These are phyloP conservation scores for Auricularia cornea DNA, from an alignment of 768 basidiomycete genomes.

Conservation along the genomic window DNA sequence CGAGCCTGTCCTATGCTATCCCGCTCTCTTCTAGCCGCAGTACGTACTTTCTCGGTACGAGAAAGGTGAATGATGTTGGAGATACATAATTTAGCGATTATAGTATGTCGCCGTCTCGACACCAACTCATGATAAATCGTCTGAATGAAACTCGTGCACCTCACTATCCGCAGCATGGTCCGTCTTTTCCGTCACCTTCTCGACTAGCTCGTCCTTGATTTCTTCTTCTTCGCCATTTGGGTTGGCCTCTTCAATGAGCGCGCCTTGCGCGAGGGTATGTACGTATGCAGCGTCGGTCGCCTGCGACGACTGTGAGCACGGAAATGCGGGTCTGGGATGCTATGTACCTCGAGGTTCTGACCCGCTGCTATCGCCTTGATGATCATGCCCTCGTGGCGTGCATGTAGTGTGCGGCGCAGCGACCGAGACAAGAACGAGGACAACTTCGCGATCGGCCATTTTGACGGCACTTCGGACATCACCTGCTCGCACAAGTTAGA, in stretches of 20 bases:
- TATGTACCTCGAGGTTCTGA: constrained; percentile 63
- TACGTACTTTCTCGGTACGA: no score
- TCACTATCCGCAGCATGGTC: background rate
- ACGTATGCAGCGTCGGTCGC: constrained; percentile 53
- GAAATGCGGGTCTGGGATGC: background rate
- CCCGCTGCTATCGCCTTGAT: constrained; percentile 70
- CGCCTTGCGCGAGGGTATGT: constrained; percentile 53
- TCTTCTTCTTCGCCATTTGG: constrained; percentile 30
- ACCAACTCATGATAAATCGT: background rate
- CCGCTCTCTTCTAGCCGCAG: no score
- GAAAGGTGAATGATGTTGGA: no score
- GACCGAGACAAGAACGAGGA: constrained; percentile 75
- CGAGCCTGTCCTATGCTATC: no score
- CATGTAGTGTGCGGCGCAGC: constrained; percentile 66
- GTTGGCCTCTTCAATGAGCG: constrained; percentile 54
- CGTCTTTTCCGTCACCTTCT: background rate
- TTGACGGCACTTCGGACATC: constrained; percentile 55
- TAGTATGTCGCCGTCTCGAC: no score
- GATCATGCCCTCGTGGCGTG: constrained; percentile 60
- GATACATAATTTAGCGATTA: background rate
- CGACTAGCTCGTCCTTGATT: background rate
- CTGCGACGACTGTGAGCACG: constrained; percentile 25
- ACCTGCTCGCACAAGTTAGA: constrained; percentile 33
- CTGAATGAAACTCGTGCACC: background rate
- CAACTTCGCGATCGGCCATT: constrained; percentile 67